Conservation (phyloP, 805 yeast species). For the Nakazawaea ernobii region DNA sequence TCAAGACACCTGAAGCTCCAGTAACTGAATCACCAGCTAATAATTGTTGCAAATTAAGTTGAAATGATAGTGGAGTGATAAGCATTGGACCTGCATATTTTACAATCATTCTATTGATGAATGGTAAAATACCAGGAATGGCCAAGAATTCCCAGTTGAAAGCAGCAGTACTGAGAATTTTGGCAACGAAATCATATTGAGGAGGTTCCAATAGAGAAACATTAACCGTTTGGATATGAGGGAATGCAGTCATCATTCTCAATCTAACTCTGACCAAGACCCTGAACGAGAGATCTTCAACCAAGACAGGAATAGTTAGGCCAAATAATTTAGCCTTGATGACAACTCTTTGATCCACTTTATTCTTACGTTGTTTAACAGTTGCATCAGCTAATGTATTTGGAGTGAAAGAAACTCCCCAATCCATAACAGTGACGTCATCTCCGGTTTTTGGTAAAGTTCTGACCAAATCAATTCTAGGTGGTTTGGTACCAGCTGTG, state of each 20-base stretch:
- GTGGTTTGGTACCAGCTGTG: conserved; percentile 94
- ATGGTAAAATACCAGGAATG: conserved; percentile 80
- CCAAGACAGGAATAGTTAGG: conserved; percentile 68
- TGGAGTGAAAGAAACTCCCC: conserved; percentile 93
- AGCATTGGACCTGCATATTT: conserved; percentile 87
- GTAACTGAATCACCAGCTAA: conserved; percentile 75
- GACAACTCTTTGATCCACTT: conserved; percentile 75
- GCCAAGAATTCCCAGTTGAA: conserved; percentile 85
- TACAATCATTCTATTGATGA: conserved; percentile 78
- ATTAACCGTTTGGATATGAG: conserved; percentile 89
- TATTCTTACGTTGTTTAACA: conserved; percentile 76
- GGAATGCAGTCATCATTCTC: conserved; percentile 85
- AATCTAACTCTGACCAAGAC: conserved; percentile 75
- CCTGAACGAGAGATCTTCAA: conserved; percentile 73
- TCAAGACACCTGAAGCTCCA: conserved; percentile 83
- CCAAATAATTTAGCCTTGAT: conserved; percentile 83
- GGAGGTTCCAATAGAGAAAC: conserved; percentile 85
- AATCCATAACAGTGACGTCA: conserved; percentile 96
- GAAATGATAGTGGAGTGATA: conserved; percentile 87
- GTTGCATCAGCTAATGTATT: conserved; percentile 80
- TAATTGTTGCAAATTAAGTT: conserved; percentile 86
- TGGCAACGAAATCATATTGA: conserved; percentile 76
- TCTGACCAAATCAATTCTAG: conserved; percentile 84
- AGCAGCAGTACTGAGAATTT: conserved; percentile 69
- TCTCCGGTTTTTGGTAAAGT: conserved; percentile 86